phyloP scores from a whole-genome alignment of 495 filamentous ascomycete genomes.

The Neurospora intermedia region DNA sequence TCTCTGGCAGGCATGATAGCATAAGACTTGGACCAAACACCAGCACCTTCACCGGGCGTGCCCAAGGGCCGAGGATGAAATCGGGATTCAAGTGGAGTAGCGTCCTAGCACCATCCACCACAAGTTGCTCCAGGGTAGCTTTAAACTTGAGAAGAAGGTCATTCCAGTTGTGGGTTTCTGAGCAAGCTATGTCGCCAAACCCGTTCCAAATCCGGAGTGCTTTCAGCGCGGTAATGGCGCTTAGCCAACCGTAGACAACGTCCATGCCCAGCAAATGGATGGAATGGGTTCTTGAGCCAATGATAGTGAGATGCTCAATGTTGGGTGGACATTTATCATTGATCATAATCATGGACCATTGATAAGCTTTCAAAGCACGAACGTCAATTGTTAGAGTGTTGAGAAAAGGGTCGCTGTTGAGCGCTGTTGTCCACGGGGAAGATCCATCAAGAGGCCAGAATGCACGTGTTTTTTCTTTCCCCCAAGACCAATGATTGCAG shows the following conservation, averaged over 20 bases:
- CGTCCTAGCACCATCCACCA: neutral
- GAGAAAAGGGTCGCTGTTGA: neutral
- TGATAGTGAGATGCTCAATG: neutral
- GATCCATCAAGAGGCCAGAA: neutral
- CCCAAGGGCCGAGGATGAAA: neutral
- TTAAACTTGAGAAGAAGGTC: neutral
- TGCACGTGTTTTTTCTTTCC: neutral
- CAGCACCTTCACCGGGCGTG: too few species aligned
- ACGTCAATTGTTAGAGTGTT: neutral
- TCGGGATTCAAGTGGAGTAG: neutral
- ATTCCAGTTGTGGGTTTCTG: neutral
- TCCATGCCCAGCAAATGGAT: too few species aligned
- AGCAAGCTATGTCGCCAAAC: accelerated
- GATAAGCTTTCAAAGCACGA: neutral
- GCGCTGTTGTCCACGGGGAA: neutral
- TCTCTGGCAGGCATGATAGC: neutral
- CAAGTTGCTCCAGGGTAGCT: neutral
- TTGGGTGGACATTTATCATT: neutral
- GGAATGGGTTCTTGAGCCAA: neutral
- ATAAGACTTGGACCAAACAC: neutral
- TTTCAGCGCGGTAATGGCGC: neutral
- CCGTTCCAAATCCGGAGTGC: neutral
- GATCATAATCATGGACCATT: too few species aligned
- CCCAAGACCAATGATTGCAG: neutral
- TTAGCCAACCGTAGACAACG: neutral